These are phyloP conservation scores for Carex kokanica DNA, from an alignment of 176 grass and related monocot species.

Conservation along the genomic window DNA sequence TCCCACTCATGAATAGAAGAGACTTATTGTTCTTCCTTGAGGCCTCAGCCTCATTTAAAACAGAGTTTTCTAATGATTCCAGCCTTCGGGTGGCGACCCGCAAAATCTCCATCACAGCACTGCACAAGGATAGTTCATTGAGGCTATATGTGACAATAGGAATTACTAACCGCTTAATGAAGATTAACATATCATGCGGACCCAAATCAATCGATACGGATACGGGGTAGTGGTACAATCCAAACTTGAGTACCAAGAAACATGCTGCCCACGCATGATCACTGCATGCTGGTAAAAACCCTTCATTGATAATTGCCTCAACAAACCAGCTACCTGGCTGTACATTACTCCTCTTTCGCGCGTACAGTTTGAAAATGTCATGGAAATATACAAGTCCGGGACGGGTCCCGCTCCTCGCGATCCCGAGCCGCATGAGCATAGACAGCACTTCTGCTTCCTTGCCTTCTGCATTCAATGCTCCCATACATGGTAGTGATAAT, in stretches of 20 bases:
- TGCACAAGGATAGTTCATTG: slow-evolving; percentile 22
- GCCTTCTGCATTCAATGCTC: slow-evolving; percentile 7
- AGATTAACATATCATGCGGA: slow-evolving; percentile 29
- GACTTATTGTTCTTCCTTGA: neutral
- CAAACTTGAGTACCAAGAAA: slow-evolving; percentile 46
- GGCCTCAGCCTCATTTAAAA: slow-evolving; percentile 3
- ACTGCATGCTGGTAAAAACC: neutral
- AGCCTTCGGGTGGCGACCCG: slow-evolving; percentile 33
- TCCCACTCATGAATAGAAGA: neutral
- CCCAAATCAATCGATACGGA: neutral
- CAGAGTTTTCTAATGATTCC: slow-evolving; percentile 27
- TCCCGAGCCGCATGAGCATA: slow-evolving; percentile 25
- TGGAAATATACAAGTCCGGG: slow-evolving; percentile 39
- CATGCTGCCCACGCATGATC: slow-evolving; percentile 56
- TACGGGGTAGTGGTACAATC: neutral
- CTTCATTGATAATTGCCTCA: slow-evolving; percentile 15
- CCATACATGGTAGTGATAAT: slow-evolving; percentile 14
- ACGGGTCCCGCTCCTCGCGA: slow-evolving; percentile 18
- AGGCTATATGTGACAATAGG: slow-evolving; percentile 30
- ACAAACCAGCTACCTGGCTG: neutral
- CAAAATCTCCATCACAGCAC: slow-evolving; percentile 43
- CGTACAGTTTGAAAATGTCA: slow-evolving; percentile 35
- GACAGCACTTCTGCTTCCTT: slow-evolving; percentile 31
- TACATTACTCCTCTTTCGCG: slow-evolving; percentile 18
- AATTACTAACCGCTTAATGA: slow-evolving; percentile 25